Percentiles rank a stretch among this genome's conserved stretches.
These are phyloP conservation scores for Melocanna baccifera DNA, from an alignment of 176 grass and related monocot genomes.

Conservation along the genomic window DNA sequence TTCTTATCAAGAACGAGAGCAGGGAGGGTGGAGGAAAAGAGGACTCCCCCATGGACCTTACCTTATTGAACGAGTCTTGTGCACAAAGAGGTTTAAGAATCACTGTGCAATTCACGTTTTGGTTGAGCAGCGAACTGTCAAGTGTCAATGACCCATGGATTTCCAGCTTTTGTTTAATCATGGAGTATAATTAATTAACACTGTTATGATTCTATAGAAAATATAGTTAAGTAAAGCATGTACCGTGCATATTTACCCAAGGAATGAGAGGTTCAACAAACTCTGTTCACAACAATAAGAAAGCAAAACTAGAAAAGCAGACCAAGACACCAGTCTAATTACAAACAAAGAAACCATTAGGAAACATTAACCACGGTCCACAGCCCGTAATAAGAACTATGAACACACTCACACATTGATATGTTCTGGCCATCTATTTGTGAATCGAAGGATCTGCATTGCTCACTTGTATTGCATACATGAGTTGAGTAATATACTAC, in stretches of 20 bases:
- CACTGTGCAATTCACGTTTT: not conserved
- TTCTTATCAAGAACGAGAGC: not conserved
- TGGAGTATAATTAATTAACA: not conserved
- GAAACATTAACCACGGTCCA: not conserved
- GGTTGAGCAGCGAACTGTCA: not conserved
- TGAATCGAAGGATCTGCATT: too few relatives aligned
- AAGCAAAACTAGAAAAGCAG: not conserved
- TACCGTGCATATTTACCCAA: not conserved
- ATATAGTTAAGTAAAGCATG: not conserved
- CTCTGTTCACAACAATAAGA: not conserved
- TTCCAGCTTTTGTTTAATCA: not conserved
- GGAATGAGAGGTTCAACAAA: not conserved
- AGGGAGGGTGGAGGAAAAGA: not conserved
- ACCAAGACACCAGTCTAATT: not conserved
- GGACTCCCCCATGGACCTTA: not conserved
- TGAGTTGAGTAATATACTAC: too few relatives aligned
- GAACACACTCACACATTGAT: not conserved
- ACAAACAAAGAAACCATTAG: not conserved
- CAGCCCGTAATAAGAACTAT: not conserved
- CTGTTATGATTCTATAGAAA: not conserved
- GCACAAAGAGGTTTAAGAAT: not conserved
- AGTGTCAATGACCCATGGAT: not conserved
- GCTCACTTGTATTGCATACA: too few relatives aligned
- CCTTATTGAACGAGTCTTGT: not conserved
- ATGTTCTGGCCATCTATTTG: not conserved